Base-by-base conservation (phyloP, 331 rosid genomes). In the Stylosanthes scabra region DNA sequence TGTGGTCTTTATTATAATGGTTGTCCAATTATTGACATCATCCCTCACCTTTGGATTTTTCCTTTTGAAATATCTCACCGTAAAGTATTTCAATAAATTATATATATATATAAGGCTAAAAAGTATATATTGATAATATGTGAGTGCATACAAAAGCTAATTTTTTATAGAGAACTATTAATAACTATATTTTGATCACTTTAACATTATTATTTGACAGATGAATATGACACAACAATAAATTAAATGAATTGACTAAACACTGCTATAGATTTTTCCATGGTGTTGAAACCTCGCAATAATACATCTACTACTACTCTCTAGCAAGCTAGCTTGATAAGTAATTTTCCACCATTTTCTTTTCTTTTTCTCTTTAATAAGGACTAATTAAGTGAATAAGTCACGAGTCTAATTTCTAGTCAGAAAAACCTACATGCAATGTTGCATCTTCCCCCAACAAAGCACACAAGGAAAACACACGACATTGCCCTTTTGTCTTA, bases 161-260 rank as follows among this genome's bases (percentile, higher is more conserved):
- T 7, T 25, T 39, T 25, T 29, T 8, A n/a, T 20, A 20, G 25
- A 20, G 5, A 61, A 31, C 37, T 31, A 2, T 31, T 31, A 31
- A 20, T 20, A 20, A 55, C 34, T 29, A 13, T 39, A 27, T 6
- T 62, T 42, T 64, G 2, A 46, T 37, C 39, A 28, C n/a, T 40
- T 50, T 34, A 11, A 47, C 68, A 56, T 52, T 6, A 28, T 46
- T 56, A 56, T 52, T 6, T 70, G 54, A 73, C 50, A 66, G 67
- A 44, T 40, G 82, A 75, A 75, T 50, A 56, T 50, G 87, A 82
- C 82, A 60, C 57, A 45, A 59, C 44, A 63, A 76, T 59, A 62
- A 80, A 72, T 79, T 81, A 78, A 72, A 72, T 74, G 75, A 71
- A 76, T 74, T 59, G 83, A 78, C 86, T 59, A 31, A 71, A 62